Percentiles rank a stretch among this genome's conserved stretches.
phyloP scores from a whole-genome alignment of 257 asterid genomes.

The Jacaranda mimosifolia region DNA sequence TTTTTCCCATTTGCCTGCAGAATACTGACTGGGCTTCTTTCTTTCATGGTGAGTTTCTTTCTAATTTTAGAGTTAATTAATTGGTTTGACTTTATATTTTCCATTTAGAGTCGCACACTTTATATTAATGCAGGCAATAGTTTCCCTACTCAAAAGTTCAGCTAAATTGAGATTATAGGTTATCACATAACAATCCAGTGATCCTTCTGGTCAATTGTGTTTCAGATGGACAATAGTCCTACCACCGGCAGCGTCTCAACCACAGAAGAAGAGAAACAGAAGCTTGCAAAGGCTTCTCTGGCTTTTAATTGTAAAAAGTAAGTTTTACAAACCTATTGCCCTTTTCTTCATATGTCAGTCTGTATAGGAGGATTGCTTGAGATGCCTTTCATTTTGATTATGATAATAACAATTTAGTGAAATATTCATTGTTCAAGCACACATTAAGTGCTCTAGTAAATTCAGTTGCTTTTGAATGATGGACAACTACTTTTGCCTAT shows the following conservation, averaged over 20 bases:
- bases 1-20: conserved; percentile 60
- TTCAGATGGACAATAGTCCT: conserved; percentile 93
- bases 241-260: conserved; percentile 97
- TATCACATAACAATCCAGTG: background rate
- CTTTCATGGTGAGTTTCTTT: conserved; percentile 88
- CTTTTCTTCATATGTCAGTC: conserved; percentile 11
- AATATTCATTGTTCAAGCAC: conserved; percentile 12
- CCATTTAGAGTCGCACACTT: conserved; percentile 8
- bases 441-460: background rate
- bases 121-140: conserved; percentile 23
- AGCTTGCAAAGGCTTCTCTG: conserved; percentile 89
- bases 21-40: conserved; percentile 95
- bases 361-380: conserved; percentile 13
- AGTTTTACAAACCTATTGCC: conserved; percentile 44
- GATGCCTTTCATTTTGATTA: too few species aligned
- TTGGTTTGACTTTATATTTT: conserved; percentile 8
- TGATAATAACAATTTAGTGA: background rate
- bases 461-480: background rate
- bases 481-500: conserved; percentile 1
- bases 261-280: conserved; percentile 77
- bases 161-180: background rate
- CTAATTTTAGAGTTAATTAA: background rate
- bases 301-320: conserved; percentile 90
- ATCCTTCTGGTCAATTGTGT: conserved; percentile 24
- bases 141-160: conserved; percentile 28